Conservation (phyloP, 345 rosid species). For the Eucalyptus melliodora region DNA sequence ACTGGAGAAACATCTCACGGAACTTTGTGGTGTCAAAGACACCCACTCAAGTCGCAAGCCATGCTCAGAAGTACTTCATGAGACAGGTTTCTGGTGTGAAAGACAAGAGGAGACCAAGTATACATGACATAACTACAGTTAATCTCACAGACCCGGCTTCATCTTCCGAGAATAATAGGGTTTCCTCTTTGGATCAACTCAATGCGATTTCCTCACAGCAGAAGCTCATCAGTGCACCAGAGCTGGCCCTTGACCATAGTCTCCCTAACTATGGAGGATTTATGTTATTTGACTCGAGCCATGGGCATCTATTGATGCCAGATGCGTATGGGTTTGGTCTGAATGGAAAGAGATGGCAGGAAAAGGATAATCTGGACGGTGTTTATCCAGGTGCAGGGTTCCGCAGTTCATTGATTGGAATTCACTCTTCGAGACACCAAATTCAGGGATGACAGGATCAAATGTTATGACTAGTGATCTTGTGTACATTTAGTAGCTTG, state of each 20-base stretch:
- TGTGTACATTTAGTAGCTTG: background rate
- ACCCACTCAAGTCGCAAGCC: conserved; percentile 98
- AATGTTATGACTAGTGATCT: background rate
- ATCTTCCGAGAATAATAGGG: background rate
- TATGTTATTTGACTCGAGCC: conserved; percentile 7
- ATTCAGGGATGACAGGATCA: background rate
- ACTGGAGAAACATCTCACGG: conserved; percentile 93
- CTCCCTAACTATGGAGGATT: conserved; percentile 3
- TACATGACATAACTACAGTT: conserved; percentile 75
- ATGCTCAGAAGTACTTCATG: conserved; percentile 94
- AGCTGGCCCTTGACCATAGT: conserved; percentile 5
- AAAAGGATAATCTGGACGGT: background rate
- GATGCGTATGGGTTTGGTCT: conserved; percentile 14
- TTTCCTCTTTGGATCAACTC: background rate
- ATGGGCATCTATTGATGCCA: conserved; percentile 10
- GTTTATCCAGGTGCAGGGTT: background rate
- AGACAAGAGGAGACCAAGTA: conserved; percentile 90
- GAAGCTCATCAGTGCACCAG: background rate
- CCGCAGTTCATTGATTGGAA: conserved; percentile 14
- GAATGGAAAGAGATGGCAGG: conserved; percentile 9
- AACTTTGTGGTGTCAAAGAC: conserved; percentile 81
- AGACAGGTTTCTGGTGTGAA: conserved; percentile 78
- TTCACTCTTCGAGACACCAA: conserved; percentile 3
- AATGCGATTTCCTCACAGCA: conserved; percentile 1
- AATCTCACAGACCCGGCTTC: conserved; percentile 22